Base-by-base conservation (phyloP, 1,284 basidiomycete genomes). In the Cutaneotrichosporon sp. region DNA sequence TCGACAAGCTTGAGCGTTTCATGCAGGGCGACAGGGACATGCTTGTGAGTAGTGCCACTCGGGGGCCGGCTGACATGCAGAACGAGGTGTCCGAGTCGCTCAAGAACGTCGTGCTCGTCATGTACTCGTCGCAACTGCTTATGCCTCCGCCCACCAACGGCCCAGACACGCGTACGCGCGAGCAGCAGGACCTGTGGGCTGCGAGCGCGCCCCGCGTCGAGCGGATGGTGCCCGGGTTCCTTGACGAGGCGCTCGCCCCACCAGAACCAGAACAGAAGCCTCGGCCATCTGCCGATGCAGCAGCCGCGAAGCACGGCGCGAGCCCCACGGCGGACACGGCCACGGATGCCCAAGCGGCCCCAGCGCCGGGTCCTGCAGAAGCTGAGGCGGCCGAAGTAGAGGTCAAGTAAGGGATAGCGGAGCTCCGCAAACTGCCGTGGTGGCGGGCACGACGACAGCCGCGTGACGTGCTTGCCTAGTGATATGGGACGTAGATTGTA, bases 41-140 rank as follows among this genome's bases (percentile, higher is more conserved):
- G 69, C 75, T 96, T 77, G 91, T 92, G 67, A 66, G 87, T 80
- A 42, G n/a, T 13, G 5, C 8, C 21, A 13, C 15, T 26, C 4
- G 7, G 13, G 1, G 12, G 2, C 9, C 5, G 14, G 8, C 46
- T 51, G 23, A 42, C 40, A 42, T 53, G 5, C 2, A 93, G 90
- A 85, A 87, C 67, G 94, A 99, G 72, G 92, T 93, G 0, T 82
- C 97, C 23, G 96, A 99, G 75, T 93, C 91, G 7, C 80, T 98
- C 62, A 98, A 98, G 77, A 98, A 98, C 70, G 88, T 97, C 33
- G 76, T 98, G 21, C 81, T 98, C 47, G 96, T 98, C 41, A 94
- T 98, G 91, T 85, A 93, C 67, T 88, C 90, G 1, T 85, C 86
- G 0, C 81, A 82, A 4, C 83, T 94, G 51, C 81, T 97, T 18